A percentile compares a stretch with the other conserved stretches of the same genome.
These are phyloP conservation scores for Gaeumannomyces tritici DNA, from an alignment of 2,329 filamentous ascomycete genomes.

Conservation along the genomic window DNA sequence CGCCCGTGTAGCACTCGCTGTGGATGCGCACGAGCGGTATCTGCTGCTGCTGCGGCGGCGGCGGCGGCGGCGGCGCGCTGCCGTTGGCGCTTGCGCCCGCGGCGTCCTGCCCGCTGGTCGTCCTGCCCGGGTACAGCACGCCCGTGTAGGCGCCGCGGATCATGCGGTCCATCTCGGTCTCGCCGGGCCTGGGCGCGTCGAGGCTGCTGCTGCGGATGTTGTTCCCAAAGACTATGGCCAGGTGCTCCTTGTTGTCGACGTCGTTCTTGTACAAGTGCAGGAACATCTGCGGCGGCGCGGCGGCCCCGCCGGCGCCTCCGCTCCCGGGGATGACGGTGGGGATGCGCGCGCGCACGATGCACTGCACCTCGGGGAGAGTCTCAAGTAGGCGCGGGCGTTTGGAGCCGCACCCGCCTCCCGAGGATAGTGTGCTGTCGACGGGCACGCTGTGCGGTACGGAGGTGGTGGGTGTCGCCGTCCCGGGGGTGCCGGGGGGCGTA, in stretches of 20 bases:
- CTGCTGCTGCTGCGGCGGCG: not conserved
- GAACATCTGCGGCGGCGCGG: conserved; percentile 66
- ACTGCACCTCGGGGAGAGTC: conserved; percentile 75
- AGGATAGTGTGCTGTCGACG: conserved; percentile 48
- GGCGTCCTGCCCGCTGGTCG: conserved; percentile 53
- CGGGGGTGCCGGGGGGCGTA: conserved; percentile 60
- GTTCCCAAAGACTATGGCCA: conserved; percentile 93
- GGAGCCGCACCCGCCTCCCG: conserved; percentile 45
- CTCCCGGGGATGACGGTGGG: conserved; percentile 54
- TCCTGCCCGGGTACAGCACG: conserved; percentile 75
- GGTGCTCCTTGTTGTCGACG: conserved; percentile 87
- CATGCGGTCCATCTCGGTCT: conserved; percentile 86
- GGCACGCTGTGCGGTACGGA: conserved; percentile 39
- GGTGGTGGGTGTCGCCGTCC: conserved; percentile 40
- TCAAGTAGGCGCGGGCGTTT: conserved; percentile 65
- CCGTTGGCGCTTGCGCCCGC: conserved; percentile 1
- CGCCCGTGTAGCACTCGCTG: conserved; percentile 96
- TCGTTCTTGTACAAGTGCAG: conserved; percentile 90
- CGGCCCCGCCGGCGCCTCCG: conserved; percentile 42
- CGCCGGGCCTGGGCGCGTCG: conserved; percentile 61
- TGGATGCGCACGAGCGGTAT: conserved; percentile 86
- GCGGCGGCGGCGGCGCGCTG: not conserved
- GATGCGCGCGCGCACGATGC: conserved; percentile 88
- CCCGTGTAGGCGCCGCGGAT: conserved; percentile 90
- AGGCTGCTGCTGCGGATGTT: conserved; percentile 67